Percentiles rank a stretch among this genome's conserved stretches.
Evolutionary conservation across 306 rosid species (phyloP).

Genomic region (Castanea crenata): DNA sequence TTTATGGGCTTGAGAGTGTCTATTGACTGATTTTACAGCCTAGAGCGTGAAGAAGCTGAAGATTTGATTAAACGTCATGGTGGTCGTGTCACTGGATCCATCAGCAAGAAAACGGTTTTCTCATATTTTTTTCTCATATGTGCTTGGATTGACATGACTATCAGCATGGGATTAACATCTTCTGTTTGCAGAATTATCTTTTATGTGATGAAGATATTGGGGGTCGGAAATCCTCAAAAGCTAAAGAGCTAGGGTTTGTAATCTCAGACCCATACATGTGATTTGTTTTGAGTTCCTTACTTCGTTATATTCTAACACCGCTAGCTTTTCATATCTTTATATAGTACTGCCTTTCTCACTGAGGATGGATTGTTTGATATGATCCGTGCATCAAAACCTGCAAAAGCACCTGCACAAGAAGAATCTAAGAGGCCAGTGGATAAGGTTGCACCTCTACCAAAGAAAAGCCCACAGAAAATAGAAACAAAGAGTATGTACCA

Average conservation of each 20-base stretch:
- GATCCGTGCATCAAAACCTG: constrained; percentile 60
- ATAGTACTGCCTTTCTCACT: constrained; percentile 76
- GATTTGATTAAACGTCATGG: constrained; percentile 95
- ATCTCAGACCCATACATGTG: constrained; percentile 20
- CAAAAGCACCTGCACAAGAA: constrained; percentile 46
- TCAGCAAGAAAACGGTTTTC: constrained; percentile 92
- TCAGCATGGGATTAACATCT: constrained; percentile 21
- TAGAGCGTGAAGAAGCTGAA: constrained; percentile 99
- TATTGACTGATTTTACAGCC: constrained; percentile 45
- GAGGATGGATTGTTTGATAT: constrained; percentile 93
- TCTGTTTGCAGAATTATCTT: constrained; percentile 76
- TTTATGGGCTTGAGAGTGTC: constrained; percentile 20
- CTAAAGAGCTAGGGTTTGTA: constrained; percentile 92
- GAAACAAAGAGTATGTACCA: constrained; percentile 62
- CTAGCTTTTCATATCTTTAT: constrained; percentile 15
- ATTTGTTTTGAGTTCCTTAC: constrained; percentile 14
- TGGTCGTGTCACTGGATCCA: constrained; percentile 90
- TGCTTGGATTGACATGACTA: constrained; percentile 18
- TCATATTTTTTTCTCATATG: constrained; percentile 15
- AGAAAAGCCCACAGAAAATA: constrained; percentile 46
- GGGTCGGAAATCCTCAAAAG: constrained; percentile 87
- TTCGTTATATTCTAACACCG: not conserved
- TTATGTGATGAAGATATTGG: constrained; percentile 97
- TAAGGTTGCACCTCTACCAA: constrained; percentile 42
- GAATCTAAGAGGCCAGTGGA: constrained; percentile 42